Evolutionary conservation across 345 rosid genomes (phyloP).

Genomic region (Euphorbia tirucalli): DNA sequence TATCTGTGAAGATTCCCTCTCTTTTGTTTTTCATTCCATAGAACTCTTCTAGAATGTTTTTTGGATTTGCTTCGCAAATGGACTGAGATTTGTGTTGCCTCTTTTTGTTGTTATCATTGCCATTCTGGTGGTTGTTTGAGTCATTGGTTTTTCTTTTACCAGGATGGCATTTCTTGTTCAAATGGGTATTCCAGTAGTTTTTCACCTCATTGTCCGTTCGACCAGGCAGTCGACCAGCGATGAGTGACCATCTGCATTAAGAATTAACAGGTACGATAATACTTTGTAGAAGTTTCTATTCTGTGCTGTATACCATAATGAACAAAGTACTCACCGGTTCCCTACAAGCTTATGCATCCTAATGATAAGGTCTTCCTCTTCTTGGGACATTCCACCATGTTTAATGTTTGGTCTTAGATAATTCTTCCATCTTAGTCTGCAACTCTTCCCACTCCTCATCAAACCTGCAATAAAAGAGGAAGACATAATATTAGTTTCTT

Average conservation of each 20-base stretch:
- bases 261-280: background rate
- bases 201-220: constrained; percentile 87
- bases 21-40: constrained; percentile 18
- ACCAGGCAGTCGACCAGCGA: constrained; percentile 85
- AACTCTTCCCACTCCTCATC: constrained; percentile 84
- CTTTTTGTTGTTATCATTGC: constrained; percentile 2
- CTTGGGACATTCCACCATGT: constrained; percentile 69
- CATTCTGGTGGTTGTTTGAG: constrained; percentile 9
- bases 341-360: constrained; percentile 92
- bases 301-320: background rate
- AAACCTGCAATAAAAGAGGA: constrained; percentile 39
- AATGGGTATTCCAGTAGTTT: constrained; percentile 93
- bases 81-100: constrained; percentile 18
- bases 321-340: constrained; percentile 43
- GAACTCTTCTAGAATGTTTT: constrained; percentile 3
- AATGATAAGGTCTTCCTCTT: constrained; percentile 81
- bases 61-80: background rate
- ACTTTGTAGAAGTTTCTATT: background rate
- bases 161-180: constrained; percentile 49
- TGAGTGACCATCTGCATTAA: constrained; percentile 64
- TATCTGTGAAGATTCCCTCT: constrained; percentile 15
- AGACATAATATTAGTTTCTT: background rate
- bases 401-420: constrained; percentile 77
- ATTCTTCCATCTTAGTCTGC: constrained; percentile 87
- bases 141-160: constrained; percentile 35